Conservation (phyloP, 768 basidiomycete genomes). For the Phylloporus sp. region DNA sequence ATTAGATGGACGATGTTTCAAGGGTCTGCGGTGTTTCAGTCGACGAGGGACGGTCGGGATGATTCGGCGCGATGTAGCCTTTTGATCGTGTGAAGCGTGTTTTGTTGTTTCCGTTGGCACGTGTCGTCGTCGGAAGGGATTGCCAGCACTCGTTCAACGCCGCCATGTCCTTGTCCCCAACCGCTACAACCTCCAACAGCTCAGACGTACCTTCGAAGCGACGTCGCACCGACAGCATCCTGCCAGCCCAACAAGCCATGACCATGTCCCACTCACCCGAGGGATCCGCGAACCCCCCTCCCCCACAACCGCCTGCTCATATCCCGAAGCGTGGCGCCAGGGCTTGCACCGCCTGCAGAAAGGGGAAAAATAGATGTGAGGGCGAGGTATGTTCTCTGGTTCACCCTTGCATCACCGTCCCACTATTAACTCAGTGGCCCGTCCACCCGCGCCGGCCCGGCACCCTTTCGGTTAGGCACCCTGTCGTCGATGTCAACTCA, state of each 20-base stretch:
- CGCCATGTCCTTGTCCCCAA: slow-evolving; percentile 64
- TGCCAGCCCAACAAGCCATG: slow-evolving; percentile 10
- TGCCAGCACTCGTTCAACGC: slow-evolving; percentile 10
- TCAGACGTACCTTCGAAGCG: slow-evolving; percentile 55
- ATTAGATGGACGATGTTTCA: slow-evolving; percentile 17
- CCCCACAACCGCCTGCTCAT: slow-evolving; percentile 42
- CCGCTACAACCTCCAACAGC: slow-evolving; percentile 50
- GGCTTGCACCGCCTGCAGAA: slow-evolving; percentile 84
- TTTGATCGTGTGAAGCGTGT: background rate
- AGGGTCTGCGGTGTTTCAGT: slow-evolving; percentile 10
- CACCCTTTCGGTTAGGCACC: slow-evolving; percentile 60
- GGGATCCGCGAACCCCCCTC: slow-evolving; percentile 23
- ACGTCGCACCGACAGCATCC: slow-evolving; percentile 42
- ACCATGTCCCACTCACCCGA: slow-evolving; percentile 36
- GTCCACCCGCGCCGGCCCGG: slow-evolving; percentile 73
- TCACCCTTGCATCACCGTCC: slow-evolving; percentile 38
- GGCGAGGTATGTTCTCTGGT: slow-evolving; percentile 61
- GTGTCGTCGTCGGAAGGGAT: slow-evolving; percentile 15
- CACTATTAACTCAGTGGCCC: slow-evolving; percentile 54
- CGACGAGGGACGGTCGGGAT: background rate
- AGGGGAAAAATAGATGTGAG: slow-evolving; percentile 91
- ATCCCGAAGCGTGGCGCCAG: slow-evolving; percentile 87
- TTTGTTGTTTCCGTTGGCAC: slow-evolving; percentile 10
- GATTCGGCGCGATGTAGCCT: background rate
- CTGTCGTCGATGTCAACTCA: slow-evolving; percentile 83